phyloP scores from a whole-genome alignment of 169 alveolate genomes.

The Plasmodium malariae region DNA sequence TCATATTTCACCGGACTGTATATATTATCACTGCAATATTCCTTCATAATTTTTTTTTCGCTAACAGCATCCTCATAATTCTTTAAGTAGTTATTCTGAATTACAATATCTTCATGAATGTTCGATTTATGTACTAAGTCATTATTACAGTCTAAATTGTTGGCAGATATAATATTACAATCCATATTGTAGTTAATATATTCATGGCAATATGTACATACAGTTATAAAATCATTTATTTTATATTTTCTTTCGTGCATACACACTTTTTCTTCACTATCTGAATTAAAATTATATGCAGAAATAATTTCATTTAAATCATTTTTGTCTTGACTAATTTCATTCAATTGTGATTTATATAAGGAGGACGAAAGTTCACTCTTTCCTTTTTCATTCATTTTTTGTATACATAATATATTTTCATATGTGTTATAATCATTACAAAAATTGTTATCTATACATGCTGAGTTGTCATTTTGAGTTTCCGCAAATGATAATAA shows the following conservation, averaged over 20 bases:
- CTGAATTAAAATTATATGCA: slow-evolving; percentile 56
- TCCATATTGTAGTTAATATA: slow-evolving; percentile 55
- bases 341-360: slow-evolving; percentile 44
- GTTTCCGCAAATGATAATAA: slow-evolving; percentile 9
- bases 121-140: slow-evolving; percentile 19
- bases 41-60: slow-evolving; percentile 18
- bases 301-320: slow-evolving; percentile 26
- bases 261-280: slow-evolving; percentile 69
- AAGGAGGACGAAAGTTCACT: slow-evolving; percentile 1
- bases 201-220: slow-evolving; percentile 63
- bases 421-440: slow-evolving; percentile 38
- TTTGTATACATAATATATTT: slow-evolving; percentile 23
- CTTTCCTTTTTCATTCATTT: slow-evolving; percentile 13
- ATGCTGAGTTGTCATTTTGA: slow-evolving; percentile 3
- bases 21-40: slow-evolving; percentile 9
- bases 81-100: slow-evolving; percentile 16
- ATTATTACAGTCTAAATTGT: slow-evolving; percentile 6
- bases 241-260: slow-evolving; percentile 44
- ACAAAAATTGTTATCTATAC: slow-evolving; percentile 19
- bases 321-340: slow-evolving; percentile 42
- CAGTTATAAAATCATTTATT: slow-evolving; percentile 68
- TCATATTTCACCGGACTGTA: slow-evolving; percentile 16
- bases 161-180: slow-evolving; percentile 39
- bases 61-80: slow-evolving; percentile 24
- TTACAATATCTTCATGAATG: slow-evolving; percentile 20